Conservation (phyloP, 192 early-diverging fungal genomes). For the Gaertneriomyces semiglobifer region DNA sequence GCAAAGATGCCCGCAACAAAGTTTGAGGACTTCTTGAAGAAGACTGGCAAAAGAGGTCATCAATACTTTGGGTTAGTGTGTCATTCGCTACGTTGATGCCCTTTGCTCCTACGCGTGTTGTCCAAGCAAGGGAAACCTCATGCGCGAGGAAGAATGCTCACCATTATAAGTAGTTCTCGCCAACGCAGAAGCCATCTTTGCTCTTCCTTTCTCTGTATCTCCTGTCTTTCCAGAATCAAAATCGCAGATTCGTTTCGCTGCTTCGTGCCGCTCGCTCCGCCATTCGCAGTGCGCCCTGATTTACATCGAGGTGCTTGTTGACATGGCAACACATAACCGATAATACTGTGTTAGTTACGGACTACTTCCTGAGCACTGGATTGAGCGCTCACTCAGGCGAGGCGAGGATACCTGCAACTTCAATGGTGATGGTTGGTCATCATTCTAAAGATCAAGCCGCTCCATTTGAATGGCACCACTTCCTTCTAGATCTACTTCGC, state of each 20-base stretch:
- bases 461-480: too few species aligned
- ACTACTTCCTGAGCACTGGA: too few species aligned
- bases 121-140: neutral
- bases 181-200: slow-evolving; percentile 19
- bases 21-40: slow-evolving; percentile 70
- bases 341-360: too few species aligned
- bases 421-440: too few species aligned
- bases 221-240: neutral
- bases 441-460: too few species aligned
- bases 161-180: slow-evolving; percentile 18
- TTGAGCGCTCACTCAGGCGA: too few species aligned
- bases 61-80: neutral
- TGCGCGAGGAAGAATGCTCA: neutral
- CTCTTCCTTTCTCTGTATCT: too few species aligned
- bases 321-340: neutral
- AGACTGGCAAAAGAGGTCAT: slow-evolving; percentile 21
- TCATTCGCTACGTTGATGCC: neutral
- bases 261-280: neutral
- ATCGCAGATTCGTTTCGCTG: neutral
- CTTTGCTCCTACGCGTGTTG: neutral
- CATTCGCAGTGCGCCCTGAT: neutral
- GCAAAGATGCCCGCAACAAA: slow-evolving; percentile 66
- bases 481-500: too few species aligned
- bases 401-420: too few species aligned
- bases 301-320: neutral